Conservation (phyloP, 2,329 filamentous ascomycete species). For the Emmonsiellopsis sp. region DNA sequence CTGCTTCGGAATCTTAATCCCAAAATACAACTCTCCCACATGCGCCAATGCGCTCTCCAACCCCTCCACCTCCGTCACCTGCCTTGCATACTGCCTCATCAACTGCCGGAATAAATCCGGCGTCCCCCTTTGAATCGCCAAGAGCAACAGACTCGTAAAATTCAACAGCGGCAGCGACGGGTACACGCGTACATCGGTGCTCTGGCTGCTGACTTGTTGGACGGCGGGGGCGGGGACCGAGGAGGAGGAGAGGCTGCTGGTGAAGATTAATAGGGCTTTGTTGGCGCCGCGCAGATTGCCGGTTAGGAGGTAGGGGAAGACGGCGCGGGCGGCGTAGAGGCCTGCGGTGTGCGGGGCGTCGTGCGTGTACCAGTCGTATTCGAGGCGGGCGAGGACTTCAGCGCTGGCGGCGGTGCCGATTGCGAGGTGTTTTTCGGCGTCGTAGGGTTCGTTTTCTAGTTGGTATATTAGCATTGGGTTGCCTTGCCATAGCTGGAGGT, state of each 20-base stretch:
- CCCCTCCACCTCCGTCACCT: conserved; percentile 64
- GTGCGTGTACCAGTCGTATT: conserved; percentile 88
- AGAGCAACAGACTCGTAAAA: conserved; percentile 75
- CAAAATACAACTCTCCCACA: conserved; percentile 95
- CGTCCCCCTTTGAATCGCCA: conserved; percentile 73
- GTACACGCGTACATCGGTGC: conserved; percentile 69
- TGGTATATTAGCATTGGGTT: not conserved
- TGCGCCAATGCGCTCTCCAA: conserved; percentile 80
- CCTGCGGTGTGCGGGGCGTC: conserved; percentile 82
- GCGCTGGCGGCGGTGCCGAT: conserved; percentile 85
- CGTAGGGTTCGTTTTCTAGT: conserved; percentile 74
- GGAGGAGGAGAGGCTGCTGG: conserved; percentile 47
- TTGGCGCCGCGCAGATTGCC: conserved; percentile 88
- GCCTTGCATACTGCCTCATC: conserved; percentile 65
- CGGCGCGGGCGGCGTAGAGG: conserved; percentile 72
- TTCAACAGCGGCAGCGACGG: conserved; percentile 90
- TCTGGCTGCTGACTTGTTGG: conserved; percentile 69
- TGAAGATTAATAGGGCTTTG: conserved; percentile 69
- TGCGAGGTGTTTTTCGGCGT: conserved; percentile 82
- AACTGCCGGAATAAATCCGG: conserved; percentile 72
- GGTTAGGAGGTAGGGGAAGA: conserved; percentile 82
- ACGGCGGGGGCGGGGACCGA: conserved; percentile 55
- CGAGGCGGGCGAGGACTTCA: conserved; percentile 67
- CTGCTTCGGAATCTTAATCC: conserved; percentile 77
- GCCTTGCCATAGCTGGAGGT: not conserved